Percentiles rank a stretch among this genome's conserved stretches.
Conservation (phyloP, 352 stramenopile species). For the Phytophthora meadii region DNA sequence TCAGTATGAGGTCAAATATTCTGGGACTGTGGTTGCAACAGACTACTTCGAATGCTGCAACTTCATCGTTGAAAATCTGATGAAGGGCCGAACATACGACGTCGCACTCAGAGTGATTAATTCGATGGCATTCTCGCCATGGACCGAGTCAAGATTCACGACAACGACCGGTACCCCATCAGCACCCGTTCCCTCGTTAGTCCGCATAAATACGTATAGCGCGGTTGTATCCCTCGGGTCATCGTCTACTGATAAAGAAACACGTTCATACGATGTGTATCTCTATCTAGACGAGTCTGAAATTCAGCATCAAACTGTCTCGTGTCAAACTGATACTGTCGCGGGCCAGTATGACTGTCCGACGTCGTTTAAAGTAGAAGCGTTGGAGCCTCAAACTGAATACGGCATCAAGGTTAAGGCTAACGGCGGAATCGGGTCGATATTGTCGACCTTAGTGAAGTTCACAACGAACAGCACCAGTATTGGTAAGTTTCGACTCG, state of each 20-base stretch:
- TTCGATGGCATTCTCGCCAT: slow-evolving; percentile 14
- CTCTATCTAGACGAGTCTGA: slow-evolving; percentile 5
- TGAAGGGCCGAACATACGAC: slow-evolving; percentile 31
- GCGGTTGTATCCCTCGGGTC: slow-evolving; percentile 29
- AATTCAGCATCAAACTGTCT: slow-evolving; percentile 5
- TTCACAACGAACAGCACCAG: slow-evolving; percentile 25
- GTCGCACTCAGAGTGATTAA: slow-evolving; percentile 45
- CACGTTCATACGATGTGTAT: slow-evolving; percentile 40
- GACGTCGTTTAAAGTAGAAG: slow-evolving; percentile 19
- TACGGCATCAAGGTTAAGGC: slow-evolving; percentile 42
- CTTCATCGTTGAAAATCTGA: slow-evolving; percentile 40
- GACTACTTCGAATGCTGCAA: slow-evolving; percentile 54
- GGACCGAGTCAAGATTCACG: slow-evolving; percentile 20
- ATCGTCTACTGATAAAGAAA: slow-evolving; percentile 44
- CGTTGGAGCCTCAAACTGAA: slow-evolving; percentile 15
- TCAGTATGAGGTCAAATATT: slow-evolving; percentile 41
- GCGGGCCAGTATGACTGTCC: slow-evolving; percentile 24
- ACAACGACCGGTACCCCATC: slow-evolving; percentile 48
- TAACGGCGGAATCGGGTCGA: slow-evolving; percentile 38
- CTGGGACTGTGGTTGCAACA: slow-evolving; percentile 12
- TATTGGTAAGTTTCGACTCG: slow-evolving; percentile 9
- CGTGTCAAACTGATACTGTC: slow-evolving; percentile 1
- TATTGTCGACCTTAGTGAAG: slow-evolving; percentile 12
- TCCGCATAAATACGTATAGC: slow-evolving; percentile 53
- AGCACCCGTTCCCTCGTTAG: slow-evolving; percentile 20